Evolutionary conservation across 179 eudicot species (phyloP).

Genomic region (Amaranthus tricolor): DNA sequence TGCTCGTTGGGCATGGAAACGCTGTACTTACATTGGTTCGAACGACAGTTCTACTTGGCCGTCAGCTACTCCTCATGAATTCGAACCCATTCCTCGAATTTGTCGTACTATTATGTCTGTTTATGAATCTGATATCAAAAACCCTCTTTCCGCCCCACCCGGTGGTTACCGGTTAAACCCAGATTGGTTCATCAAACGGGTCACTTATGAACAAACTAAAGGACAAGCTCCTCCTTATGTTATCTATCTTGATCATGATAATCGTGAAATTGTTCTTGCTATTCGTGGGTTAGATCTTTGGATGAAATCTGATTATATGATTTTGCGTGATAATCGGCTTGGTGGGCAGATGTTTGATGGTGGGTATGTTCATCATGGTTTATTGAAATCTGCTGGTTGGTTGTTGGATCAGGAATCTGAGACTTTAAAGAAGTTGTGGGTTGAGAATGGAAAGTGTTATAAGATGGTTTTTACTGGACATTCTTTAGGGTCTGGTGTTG

Average conservation of each 20-base stretch:
- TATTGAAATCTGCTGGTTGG: slow-evolving; percentile 79
- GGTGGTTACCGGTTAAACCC: slow-evolving; percentile 68
- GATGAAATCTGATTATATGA: slow-evolving; percentile 65
- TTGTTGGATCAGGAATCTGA: slow-evolving; percentile 61
- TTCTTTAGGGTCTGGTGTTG: slow-evolving; percentile 88
- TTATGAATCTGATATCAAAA: slow-evolving; percentile 64
- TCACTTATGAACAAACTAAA: slow-evolving; percentile 50
- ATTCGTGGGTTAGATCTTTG: slow-evolving; percentile 64
- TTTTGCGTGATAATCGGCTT: slow-evolving; percentile 56
- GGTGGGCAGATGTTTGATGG: slow-evolving; percentile 95
- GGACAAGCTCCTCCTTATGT: slow-evolving; percentile 81
- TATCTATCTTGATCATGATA: slow-evolving; percentile 57
- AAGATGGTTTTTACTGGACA: slow-evolving; percentile 80
- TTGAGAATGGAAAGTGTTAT: slow-evolving; percentile 57
- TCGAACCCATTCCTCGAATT: slow-evolving; percentile 71
- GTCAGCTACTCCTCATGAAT: slow-evolving; percentile 57
- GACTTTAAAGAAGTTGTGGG: slow-evolving; percentile 51
- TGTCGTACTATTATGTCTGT: slow-evolving; percentile 71
- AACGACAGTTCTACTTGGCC: slow-evolving; percentile 90
- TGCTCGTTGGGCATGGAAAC: slow-evolving; percentile 76
- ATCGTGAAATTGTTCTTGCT: slow-evolving; percentile 62
- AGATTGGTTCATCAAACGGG: slow-evolving; percentile 64
- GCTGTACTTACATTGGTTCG: slow-evolving; percentile 86
- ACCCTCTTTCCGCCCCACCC: slow-evolving; percentile 48
- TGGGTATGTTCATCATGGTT: slow-evolving; percentile 81